A percentile compares a stretch with the other conserved stretches of the same genome.
Evolutionary conservation across 2,329 filamentous ascomycete species (phyloP).

Genomic region (Tolypocladium amazonense): DNA sequence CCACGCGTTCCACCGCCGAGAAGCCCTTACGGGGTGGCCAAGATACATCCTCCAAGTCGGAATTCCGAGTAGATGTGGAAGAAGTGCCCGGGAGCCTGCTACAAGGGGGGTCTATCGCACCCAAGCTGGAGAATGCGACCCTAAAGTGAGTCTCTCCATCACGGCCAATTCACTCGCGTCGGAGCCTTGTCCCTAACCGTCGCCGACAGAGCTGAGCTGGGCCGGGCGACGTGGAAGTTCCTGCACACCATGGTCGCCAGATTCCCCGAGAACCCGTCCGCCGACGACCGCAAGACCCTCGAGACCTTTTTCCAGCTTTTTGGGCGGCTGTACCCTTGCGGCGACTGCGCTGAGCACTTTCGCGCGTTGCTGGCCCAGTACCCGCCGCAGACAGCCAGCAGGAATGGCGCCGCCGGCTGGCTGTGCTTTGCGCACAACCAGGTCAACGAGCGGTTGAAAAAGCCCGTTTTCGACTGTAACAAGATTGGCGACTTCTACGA

Average conservation of each 20-base stretch:
- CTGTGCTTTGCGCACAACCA: constrained; percentile 58
- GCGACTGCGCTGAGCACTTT: constrained; percentile 60
- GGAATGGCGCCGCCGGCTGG: constrained; percentile 56
- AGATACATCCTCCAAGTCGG: constrained; percentile 11
- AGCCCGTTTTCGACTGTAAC: constrained; percentile 53
- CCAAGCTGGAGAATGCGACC: constrained; percentile 74
- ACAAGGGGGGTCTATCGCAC: constrained; percentile 62
- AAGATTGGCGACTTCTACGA: constrained; percentile 63
- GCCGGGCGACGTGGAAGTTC: constrained; percentile 59
- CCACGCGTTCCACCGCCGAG: constrained; percentile 6
- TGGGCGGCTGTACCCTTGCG: constrained; percentile 58
- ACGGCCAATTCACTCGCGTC: background rate
- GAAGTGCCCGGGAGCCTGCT: constrained; percentile 39
- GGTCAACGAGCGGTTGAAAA: constrained; percentile 54
- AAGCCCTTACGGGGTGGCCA: constrained; percentile 11
- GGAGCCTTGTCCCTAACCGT: background rate
- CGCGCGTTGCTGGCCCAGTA: constrained; percentile 49
- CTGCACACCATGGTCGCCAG: constrained; percentile 62
- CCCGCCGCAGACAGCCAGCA: constrained; percentile 53
- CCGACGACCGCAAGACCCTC: constrained; percentile 51
- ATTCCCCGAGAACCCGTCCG: constrained; percentile 54
- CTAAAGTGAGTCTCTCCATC: constrained; percentile 46
- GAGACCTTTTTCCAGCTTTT: constrained; percentile 57
- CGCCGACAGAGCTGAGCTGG: constrained; percentile 46
- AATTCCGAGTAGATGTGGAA: constrained; percentile 28